Evolutionary conservation across 768 basidiomycete genomes (phyloP).

Genomic region (Piloderma croceum): DNA sequence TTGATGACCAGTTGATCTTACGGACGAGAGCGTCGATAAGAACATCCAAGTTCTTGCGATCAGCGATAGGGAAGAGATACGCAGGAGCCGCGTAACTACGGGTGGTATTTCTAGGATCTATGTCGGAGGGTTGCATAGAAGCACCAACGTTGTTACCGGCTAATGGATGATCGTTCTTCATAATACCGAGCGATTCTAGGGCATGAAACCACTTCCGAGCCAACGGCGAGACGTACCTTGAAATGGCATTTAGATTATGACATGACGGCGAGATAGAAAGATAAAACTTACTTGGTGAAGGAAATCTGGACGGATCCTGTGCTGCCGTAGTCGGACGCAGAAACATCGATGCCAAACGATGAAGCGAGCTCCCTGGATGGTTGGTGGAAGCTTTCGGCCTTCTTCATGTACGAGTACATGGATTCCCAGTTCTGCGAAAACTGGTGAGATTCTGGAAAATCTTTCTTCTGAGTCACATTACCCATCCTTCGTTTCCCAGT

Average conservation of each 20-base stretch:
- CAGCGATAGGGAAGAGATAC: slow-evolving; percentile 20
- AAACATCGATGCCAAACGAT: too few relatives aligned
- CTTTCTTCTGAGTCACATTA: too few relatives aligned
- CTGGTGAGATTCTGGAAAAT: too few relatives aligned
- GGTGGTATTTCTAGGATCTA: slow-evolving; percentile 19
- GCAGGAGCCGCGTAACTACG: slow-evolving; percentile 24
- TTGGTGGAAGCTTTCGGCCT: too few relatives aligned
- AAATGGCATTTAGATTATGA: too few relatives aligned
- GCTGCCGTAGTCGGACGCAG: too few relatives aligned
- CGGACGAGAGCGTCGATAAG: slow-evolving; percentile 17
- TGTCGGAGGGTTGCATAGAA: slow-evolving; percentile 4
- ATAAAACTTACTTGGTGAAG: too few relatives aligned
- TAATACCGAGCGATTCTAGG: slow-evolving; percentile 5
- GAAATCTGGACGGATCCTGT: too few relatives aligned
- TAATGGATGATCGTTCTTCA: slow-evolving; percentile 10
- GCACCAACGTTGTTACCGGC: slow-evolving; percentile 7
- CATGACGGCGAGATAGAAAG: too few relatives aligned
- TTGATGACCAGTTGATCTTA: slow-evolving; percentile 1
- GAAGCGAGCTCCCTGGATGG: too few relatives aligned
- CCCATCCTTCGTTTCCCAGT: too few relatives aligned
- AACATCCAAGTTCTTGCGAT: slow-evolving; percentile 19
- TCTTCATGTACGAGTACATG: slow-evolving; percentile 15
- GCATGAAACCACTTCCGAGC: slow-evolving; percentile 5
- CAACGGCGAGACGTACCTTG: slow-evolving; percentile 5
- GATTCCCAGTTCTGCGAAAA: slow-evolving; percentile 17